phyloP scores from a whole-genome alignment of 75 land plant genomes.

The Azolla pinnata region DNA sequence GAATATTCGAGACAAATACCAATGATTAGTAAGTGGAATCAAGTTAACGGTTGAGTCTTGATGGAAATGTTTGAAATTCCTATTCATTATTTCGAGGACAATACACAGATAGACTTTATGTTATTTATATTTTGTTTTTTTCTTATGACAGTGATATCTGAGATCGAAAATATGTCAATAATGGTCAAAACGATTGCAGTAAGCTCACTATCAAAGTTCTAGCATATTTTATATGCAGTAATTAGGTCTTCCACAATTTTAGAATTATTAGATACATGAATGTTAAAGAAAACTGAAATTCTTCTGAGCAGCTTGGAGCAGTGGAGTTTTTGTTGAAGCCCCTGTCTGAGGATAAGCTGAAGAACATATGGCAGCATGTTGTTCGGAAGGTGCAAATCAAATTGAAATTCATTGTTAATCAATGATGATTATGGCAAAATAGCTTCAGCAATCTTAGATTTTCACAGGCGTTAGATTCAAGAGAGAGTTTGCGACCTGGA shows the following conservation, averaged over 20 bases:
- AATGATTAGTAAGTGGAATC: too few relatives aligned
- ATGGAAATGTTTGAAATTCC: too few relatives aligned
- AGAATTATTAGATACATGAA: neutral
- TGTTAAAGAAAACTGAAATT: neutral
- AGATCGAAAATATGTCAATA: neutral
- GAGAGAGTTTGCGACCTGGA: neutral
- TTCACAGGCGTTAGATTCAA: neutral
- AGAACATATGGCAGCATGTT: slow-evolving; percentile 29
- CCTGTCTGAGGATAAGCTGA: slow-evolving; percentile 24
- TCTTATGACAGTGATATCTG: slow-evolving; percentile 3
- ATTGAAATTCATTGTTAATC: neutral
- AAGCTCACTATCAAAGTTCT: too few relatives aligned
- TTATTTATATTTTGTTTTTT: too few relatives aligned
- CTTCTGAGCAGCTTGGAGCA: slow-evolving; percentile 20
- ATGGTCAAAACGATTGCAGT: neutral
- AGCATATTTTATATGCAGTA: neutral
- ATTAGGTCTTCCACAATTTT: neutral
- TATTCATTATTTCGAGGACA: too few relatives aligned
- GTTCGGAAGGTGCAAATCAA: slow-evolving; percentile 16
- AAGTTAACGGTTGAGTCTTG: too few relatives aligned
- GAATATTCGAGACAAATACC: too few relatives aligned
- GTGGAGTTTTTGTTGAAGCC: slow-evolving; percentile 22
- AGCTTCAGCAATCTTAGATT: neutral
- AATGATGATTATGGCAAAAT: neutral
- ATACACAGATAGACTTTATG: too few relatives aligned